Base-by-base conservation (phyloP, 805 yeast species). In the Spathaspora sp. region DNA sequence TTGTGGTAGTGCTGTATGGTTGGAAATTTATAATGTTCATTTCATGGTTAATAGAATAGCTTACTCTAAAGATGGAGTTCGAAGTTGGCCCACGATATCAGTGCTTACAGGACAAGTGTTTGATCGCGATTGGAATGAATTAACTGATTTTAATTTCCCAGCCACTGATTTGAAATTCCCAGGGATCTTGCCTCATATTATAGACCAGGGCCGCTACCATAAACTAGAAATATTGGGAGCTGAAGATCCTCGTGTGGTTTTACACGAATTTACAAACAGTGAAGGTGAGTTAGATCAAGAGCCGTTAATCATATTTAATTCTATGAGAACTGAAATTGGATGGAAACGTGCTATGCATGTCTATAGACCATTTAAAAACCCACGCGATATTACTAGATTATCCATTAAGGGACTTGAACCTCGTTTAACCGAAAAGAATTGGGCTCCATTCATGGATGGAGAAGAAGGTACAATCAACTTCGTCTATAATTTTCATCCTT, bases 371-470 rank as follows among this genome's bases (percentile, higher is more conserved):
- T 60, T 61, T 19, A 6, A 29, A 16, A 49, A 51, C 40, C 48
- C 49, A 7, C 18, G 42, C 2, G 43, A 51, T 3, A 49, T 49
- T 16, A 50, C 47, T 18, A 69, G 71, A 2, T 51, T 60, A 44
- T 46, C 55, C 2, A 50, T 54, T 10, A 49, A 52, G 18, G 46
- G 49, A 16, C 48, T 50, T 14, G 42, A 53, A 18, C 42, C 49
- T 23, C 46, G 55, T 6, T 47, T 46, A 23, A 50, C 20, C 4
- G 62, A 69, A 50, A 73, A 73, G 53, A 73, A 73, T 56, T 73
- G 78, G 78, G 68, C 73, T 11, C 78, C 78, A 1, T 56, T 73
- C 49, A 63, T 52, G n/a, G 49, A 57, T 38, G 29, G 28, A 3
- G 29, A 19, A 23, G 29, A 23, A 7, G 28, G 28, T 3, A 18